Evolutionary conservation across 2,329 filamentous ascomycete genomes (phyloP), one percentile per base, ranked within the genome.

Genomic region (Blumeria hordei): DNA sequence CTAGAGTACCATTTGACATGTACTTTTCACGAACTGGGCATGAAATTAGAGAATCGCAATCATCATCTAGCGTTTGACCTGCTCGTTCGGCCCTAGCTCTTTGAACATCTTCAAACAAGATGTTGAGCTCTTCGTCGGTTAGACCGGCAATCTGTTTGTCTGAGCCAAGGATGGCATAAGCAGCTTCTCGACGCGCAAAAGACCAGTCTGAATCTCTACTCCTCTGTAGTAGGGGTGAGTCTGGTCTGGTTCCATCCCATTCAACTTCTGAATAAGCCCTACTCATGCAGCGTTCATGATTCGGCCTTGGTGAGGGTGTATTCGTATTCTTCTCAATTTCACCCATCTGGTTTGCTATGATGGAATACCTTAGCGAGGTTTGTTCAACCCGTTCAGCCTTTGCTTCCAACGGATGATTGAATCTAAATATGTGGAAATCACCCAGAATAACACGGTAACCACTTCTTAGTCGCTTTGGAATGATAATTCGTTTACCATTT

Each of bases 371-470:
- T 56, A 98, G 72, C 18, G 94, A 71, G 64, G 86, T 94, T 64
- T 87, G 80, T 59, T 94, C 87, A 12, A 87, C 88, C 55, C 92
- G 74, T 69, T 98, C 92, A 3, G 88, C 90, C 57, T 86, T 81
- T 34, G 92, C 92, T 69, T 98, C 92, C 73, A 94, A 83, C 0
- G 92, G 92, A 65, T 98, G 88, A 63, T 96, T 98, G 72, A 98
- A 98, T 56, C 92, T 77, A 70, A 98, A 96, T 58, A 98, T 98
- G 67, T 98, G 92, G 62, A 98, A 98, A 67, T 98, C 92, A 43
- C 92, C 92, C 9, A 98, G 73, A 59, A 98, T 98, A 55, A 98
- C 85, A 58, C 92, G 83, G 66, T 88, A 94, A 6, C 92, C 92
- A 63, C 88, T 95, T 64, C 88, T 83, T 45, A 98, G 73, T 60